phyloP scores from a whole-genome alignment of 2,329 filamentous ascomycete species.

The Fusarium palustre region DNA sequence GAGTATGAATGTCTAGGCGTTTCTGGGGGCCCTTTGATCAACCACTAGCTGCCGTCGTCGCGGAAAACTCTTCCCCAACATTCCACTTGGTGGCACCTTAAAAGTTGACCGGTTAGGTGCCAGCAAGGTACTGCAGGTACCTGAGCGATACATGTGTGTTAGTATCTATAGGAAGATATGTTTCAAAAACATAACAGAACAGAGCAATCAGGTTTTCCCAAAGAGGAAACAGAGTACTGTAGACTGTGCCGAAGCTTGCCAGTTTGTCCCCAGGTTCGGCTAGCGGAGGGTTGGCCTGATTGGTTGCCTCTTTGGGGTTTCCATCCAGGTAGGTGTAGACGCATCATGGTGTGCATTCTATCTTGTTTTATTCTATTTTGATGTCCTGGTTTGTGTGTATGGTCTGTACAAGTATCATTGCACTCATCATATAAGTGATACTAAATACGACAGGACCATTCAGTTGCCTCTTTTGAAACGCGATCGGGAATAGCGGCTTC shows the following conservation, averaged over 20 bases:
- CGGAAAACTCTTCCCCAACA: conserved; percentile 50
- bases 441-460: conserved; percentile 2
- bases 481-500: conserved; percentile 29
- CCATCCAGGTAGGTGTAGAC: conserved; percentile 36
- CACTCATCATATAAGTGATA: not conserved
- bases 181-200: conserved; percentile 11
- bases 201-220: conserved; percentile 20
- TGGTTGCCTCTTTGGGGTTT: conserved; percentile 36
- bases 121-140: conserved; percentile 42
- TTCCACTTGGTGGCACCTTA: conserved; percentile 48
- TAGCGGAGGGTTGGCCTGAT: conserved; percentile 32
- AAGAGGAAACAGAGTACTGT: conserved; percentile 20
- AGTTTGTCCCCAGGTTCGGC: conserved; percentile 34
- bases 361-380: not conserved
- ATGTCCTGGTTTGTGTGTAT: not conserved
- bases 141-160: conserved; percentile 20
- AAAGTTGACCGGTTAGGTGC: conserved; percentile 40
- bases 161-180: not conserved
- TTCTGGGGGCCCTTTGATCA: conserved; percentile 40
- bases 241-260: conserved; percentile 45
- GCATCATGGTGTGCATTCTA: conserved; percentile 31
- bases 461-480: conserved; percentile 19
- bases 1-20: conserved; percentile 33
- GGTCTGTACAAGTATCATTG: not conserved
- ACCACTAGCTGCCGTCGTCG: conserved; percentile 43